Evolutionary conservation across 176 grass and related monocot species (phyloP), one percentile per base, ranked within the genome.

Genomic region (Oropetium thomaeum): DNA sequence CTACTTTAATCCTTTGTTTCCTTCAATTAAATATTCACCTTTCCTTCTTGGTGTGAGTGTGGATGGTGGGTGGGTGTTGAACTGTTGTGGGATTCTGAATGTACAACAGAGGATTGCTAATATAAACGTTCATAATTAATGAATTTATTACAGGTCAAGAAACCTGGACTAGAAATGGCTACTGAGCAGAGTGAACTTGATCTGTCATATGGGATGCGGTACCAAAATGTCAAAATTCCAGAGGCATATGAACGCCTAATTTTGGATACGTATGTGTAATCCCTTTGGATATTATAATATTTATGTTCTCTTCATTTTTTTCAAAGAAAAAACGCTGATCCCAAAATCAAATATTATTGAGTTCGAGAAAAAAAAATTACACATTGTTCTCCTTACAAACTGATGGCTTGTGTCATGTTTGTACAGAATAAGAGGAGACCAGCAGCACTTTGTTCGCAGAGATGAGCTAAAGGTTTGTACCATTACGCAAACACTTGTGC

Each of bases 191-290:
- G 96, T 65, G 96, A 99, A 62, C 87, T 99, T 70, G 96, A 99
- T 90, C 87, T 99, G 55, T 99, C 96, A 68, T 99, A 99, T 75
- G 92, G 92, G 47, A 84, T 88, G 84, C 89, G 96, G 17, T 99
- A 96, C 77, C 91, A 95, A 75, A 79, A 96, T 57, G 87, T 96
- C 82, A 81, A 70, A 76, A 99, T 99, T 76, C 96, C 96, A 25
- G 96, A 99, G 79, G 96, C 96, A 83, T 99, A 99, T 74, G 96
- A 99, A 73, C 96, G 96, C 35, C 89, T 99, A 55, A 99, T 99
- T 38, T 76, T 99, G 71, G 96, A 99, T 84, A 99, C 96, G 96
- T 92, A 87, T 0, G 86, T 84, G 10, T 11, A 40, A 15, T 29
- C 27, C 39, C 77, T 78, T 62, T 82, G 15, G 14, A 51, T 76